Evolutionary conservation across 2,329 filamentous ascomycete genomes (phyloP).

Genomic region (Diaporthe sp.): DNA sequence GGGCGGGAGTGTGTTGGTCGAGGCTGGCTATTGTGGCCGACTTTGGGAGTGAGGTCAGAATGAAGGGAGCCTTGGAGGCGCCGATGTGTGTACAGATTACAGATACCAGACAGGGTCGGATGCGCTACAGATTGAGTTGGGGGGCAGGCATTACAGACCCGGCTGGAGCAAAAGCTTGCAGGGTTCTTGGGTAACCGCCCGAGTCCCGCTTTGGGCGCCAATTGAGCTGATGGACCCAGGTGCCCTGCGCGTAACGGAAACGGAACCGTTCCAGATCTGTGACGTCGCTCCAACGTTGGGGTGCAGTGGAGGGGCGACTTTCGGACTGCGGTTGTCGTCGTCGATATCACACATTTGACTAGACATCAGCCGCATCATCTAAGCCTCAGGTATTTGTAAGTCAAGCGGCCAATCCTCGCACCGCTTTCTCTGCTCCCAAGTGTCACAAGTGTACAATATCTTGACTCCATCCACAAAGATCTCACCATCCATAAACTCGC

Average conservation of each 20-base stretch:
- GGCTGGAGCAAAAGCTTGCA: not conserved
- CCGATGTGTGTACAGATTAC: conserved; percentile 29
- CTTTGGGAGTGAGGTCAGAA: conserved; percentile 3
- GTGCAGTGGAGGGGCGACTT: conserved; percentile 35
- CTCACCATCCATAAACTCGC: not conserved
- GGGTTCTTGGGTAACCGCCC: conserved; percentile 24
- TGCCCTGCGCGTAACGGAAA: not conserved
- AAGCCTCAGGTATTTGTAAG: conserved; percentile 40
- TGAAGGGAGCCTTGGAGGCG: conserved; percentile 21
- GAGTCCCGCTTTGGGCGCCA: conserved; percentile 28
- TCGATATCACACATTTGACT: conserved; percentile 23
- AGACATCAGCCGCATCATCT: conserved; percentile 4
- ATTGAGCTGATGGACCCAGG: conserved; percentile 11
- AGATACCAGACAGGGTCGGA: conserved; percentile 11
- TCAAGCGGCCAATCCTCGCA: not conserved
- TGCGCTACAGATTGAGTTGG: conserved; percentile 10
- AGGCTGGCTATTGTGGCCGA: not conserved
- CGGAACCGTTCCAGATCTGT: conserved; percentile 32
- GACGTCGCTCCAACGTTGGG: conserved; percentile 32
- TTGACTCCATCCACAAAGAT: not conserved
- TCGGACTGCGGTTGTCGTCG: conserved; percentile 18
- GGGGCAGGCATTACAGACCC: not conserved
- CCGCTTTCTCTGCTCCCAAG: conserved; percentile 41
- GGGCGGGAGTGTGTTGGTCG: not conserved
- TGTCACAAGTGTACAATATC: conserved; percentile 4